Percentiles rank a stretch among this genome's conserved stretches.
Conservation (phyloP, 2,329 filamentous ascomycete species). For the Sporothrix mexicana region DNA sequence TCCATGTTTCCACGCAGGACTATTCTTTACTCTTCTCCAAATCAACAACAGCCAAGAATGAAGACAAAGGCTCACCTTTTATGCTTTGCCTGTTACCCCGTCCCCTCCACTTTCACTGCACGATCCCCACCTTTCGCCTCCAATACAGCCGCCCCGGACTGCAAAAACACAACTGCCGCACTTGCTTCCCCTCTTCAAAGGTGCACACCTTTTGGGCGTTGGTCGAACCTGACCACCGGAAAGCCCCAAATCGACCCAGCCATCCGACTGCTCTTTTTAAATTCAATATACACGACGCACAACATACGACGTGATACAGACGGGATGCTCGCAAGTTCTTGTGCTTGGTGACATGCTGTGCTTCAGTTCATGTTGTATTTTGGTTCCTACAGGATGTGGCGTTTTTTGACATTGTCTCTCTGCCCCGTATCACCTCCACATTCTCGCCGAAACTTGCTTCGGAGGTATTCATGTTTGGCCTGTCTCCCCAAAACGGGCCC, state of each 20-base stretch:
- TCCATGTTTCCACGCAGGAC: constrained; percentile 2
- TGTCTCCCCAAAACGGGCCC: too few species aligned
- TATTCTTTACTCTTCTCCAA: neutral
- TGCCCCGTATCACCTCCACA: neutral
- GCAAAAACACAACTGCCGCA: constrained; percentile 16
- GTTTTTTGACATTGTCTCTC: neutral
- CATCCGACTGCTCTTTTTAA: neutral
- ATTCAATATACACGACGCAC: too few species aligned
- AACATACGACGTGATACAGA: too few species aligned
- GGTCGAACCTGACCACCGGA: neutral
- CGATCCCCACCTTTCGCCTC: constrained; percentile 15
- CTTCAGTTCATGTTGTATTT: neutral
- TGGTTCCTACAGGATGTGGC: neutral
- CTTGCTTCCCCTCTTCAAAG: neutral
- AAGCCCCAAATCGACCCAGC: neutral
- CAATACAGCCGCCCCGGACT: constrained; percentile 21
- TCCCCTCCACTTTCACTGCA: neutral
- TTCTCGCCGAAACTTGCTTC: neutral
- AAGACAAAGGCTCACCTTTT: neutral
- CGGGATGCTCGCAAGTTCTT: too few species aligned
- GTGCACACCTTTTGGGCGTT: neutral
- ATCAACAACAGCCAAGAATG: neutral
- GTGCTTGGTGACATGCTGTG: too few species aligned
- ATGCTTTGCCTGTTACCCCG: neutral
- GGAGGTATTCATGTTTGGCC: neutral